These are phyloP conservation scores for Geotrichum restrictum DNA, from an alignment of 1,139 yeast species.

Conservation along the genomic window DNA sequence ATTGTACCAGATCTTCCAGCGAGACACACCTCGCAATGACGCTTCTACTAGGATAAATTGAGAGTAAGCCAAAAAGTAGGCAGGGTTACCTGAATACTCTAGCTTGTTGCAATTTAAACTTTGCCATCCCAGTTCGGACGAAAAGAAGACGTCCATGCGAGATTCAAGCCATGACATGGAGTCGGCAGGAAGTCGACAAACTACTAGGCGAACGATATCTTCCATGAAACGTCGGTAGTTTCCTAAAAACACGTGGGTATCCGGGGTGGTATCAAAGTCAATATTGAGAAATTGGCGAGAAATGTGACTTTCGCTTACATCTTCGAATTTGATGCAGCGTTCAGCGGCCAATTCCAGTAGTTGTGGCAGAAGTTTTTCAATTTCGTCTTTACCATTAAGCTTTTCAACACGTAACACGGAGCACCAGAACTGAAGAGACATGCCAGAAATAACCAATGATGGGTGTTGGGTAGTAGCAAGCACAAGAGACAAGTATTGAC, in stretches of 20 bases:
- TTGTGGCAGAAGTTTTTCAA: slow-evolving; percentile 54
- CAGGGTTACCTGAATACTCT: slow-evolving; percentile 57
- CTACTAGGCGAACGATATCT: slow-evolving; percentile 82
- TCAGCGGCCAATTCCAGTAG: slow-evolving; percentile 74
- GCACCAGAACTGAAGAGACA: slow-evolving; percentile 93
- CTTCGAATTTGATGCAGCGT: slow-evolving; percentile 69
- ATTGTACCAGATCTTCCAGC: slow-evolving; percentile 92
- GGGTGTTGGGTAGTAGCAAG: slow-evolving; percentile 78
- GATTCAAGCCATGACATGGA: slow-evolving; percentile 79
- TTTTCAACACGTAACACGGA: slow-evolving; percentile 80
- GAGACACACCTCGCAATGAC: slow-evolving; percentile 84
- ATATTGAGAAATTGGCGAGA: slow-evolving; percentile 65
- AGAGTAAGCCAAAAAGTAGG: slow-evolving; percentile 71
- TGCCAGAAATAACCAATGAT: slow-evolving; percentile 83
- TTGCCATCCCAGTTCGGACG: slow-evolving; percentile 65
- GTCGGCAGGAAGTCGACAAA: slow-evolving; percentile 80
- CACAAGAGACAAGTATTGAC: slow-evolving; percentile 66
- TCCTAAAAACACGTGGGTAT: slow-evolving; percentile 68
- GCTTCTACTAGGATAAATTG: slow-evolving; percentile 87
- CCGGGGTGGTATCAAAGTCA: slow-evolving; percentile 87
- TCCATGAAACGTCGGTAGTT: slow-evolving; percentile 83
- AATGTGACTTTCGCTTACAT: slow-evolving; percentile 59
- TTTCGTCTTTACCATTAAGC: slow-evolving; percentile 46
- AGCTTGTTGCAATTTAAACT: slow-evolving; percentile 57
- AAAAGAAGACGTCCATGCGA: slow-evolving; percentile 67